A percentile compares a stretch with the other conserved stretches of the same genome.
phyloP scores from a whole-genome alignment of 345 rosid genomes.

The Nephelium lappaceum region DNA sequence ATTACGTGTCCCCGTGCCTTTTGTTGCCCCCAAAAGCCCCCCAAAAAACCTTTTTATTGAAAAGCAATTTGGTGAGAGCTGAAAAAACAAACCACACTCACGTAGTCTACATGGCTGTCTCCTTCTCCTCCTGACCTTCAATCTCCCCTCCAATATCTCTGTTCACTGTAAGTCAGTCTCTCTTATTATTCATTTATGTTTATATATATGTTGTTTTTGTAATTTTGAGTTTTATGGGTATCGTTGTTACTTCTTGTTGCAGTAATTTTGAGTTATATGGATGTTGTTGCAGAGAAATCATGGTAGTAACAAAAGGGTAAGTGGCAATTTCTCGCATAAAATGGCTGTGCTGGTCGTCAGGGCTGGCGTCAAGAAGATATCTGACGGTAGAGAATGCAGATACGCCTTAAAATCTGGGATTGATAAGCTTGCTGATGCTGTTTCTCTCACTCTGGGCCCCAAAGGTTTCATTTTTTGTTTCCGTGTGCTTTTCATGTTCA shows the following conservation, averaged over 20 bases:
- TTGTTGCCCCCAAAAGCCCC: no score
- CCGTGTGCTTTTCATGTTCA: background rate
- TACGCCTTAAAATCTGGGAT: slow-evolving; percentile 76
- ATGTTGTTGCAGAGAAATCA: slow-evolving; percentile 37
- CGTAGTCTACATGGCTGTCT: slow-evolving; percentile 27
- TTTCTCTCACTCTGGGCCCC: slow-evolving; percentile 84
- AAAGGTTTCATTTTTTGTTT: slow-evolving; percentile 42
- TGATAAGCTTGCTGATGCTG: slow-evolving; percentile 89
- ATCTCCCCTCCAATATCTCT: slow-evolving; percentile 14
- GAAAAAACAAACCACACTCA: background rate
- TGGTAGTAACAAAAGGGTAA: slow-evolving; percentile 28
- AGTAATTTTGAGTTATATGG: background rate
- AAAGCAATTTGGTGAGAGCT: background rate
- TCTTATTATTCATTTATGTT: background rate
- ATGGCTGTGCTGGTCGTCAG: slow-evolving; percentile 39
- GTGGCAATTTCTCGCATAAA: slow-evolving; percentile 28
- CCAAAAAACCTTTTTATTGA: no score
- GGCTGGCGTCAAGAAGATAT: slow-evolving; percentile 74
- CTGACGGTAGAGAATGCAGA: slow-evolving; percentile 68
- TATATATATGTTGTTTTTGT: background rate
- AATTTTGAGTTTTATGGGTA: slow-evolving; percentile 3
- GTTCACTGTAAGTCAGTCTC: slow-evolving; percentile 10
- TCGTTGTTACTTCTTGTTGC: slow-evolving; percentile 14
- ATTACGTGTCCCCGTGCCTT: no score
- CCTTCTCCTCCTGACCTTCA: slow-evolving; percentile 16